Base-by-base conservation (phyloP, 495 filamentous ascomycete genomes). In the Apiosordaria backusii region DNA sequence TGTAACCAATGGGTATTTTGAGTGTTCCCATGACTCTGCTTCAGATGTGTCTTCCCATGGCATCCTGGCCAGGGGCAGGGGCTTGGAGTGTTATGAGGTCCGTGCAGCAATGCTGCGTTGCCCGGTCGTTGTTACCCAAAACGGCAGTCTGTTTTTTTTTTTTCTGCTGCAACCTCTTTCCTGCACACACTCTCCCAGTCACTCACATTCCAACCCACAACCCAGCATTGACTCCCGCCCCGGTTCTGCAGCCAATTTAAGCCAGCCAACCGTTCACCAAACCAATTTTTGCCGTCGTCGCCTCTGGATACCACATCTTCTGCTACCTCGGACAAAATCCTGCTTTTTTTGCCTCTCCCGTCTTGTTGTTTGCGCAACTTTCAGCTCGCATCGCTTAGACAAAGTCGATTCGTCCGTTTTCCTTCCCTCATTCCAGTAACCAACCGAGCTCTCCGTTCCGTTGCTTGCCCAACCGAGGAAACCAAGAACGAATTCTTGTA, bases 81-180 rank as follows among this genome's bases (percentile, higher is more conserved):
- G 24, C 45, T 25, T 55, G 50, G 26, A 45, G 40, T 65, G 53
- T 59, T 69, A 53, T 69, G 67, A 64, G 57, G 27, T 13, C 64
- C 27, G n/a, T 35, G 59, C 60, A 53, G 23, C 60, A 24, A 64
- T 64, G 65, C 61, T 18, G 53, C 45, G 74, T 76, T 75, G 73
- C 74, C 71, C 50, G 61, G 73, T 57, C 60, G 57, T 59, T 50
- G 54, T 45, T 66, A 57, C 73, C 68, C 58, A 68, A 72, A 64
- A 23, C 19, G 68, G 73, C 64, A 75, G 57, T 72, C 54, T 74
- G 71, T 70, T 72, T 27, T 16, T 10, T 67, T 60, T 67, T 62
- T 65, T 62, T 64, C 26, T 45, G 13, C 35, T 15, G 0, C 9
- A 45, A 45, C 35, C 9, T 45, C 9, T 45, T 45, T 45, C 35